Evolutionary conservation across 257 asterid species (phyloP), one percentile per base, ranked within the genome.

Genomic region (Orobanche coerulescens): DNA sequence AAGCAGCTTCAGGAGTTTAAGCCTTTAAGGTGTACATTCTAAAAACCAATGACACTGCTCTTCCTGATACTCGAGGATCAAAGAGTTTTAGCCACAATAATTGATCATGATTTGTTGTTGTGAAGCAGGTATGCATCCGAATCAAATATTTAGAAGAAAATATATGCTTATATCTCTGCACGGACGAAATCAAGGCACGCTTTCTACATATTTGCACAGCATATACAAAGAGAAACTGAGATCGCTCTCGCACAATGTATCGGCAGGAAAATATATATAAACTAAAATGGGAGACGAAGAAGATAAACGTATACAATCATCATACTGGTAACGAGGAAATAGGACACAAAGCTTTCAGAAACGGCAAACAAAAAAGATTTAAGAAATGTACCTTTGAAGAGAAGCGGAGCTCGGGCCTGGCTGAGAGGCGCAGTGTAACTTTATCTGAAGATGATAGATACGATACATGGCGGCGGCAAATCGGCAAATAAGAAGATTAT

Each of bases 391-490:
- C 91, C 87, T 83, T 79, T 65, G 70, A 72, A 46, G 60, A 74
- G 37, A 83, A 64, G 7, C 77, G 82, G 57, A 83, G 76, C 75
- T 76, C 76, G 24, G 84, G 83, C 79, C 65, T 73, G 43, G 79
- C 20, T 43, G 78, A 34, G 51, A 79, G 30, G 56, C 89, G 82
- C 51, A 79, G 77, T 11, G 79, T 53, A 31, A 83, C 47, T 79
- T 72, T 74, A 57, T 50, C 59, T 36, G 80, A 62, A 33, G 57
- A 50, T 5, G 77, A 44, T 24, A 24, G 53, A 12, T 34, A 68
- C 56, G 25, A 23, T 65, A 54, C 50, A 64, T 61, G 63, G 69
- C 70, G 81, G 46, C 26, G 75, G 70, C 56, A 19, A 23, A 62
- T 50, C 63, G 79, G 77, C 57, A 74, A 67, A 68, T 56, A 60